A percentile compares a stretch with the other conserved stretches of the same genome.
Evolutionary conservation across 1,284 basidiomycete species (phyloP).

Genomic region (Neotropicomus parvogracilis): DNA sequence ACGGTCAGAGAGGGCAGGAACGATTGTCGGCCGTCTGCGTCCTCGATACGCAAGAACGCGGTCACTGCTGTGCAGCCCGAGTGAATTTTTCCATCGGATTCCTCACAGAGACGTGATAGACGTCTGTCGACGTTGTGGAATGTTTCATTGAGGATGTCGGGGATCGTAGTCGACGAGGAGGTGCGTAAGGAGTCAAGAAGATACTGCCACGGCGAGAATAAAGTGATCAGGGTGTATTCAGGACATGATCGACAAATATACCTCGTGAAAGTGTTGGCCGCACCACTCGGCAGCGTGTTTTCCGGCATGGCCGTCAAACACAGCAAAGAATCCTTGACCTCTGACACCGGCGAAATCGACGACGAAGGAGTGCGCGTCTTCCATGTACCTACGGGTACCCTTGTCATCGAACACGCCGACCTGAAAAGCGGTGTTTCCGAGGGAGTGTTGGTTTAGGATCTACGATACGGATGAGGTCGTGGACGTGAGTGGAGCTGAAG

Average conservation of each 20-base stretch:
- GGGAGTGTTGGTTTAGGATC: slow-evolving; percentile 59
- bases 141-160: slow-evolving; percentile 88
- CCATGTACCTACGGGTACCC: slow-evolving; percentile 91
- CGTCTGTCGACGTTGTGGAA: slow-evolving; percentile 89
- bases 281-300: slow-evolving; percentile 99
- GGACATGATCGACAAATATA: slow-evolving; percentile 28
- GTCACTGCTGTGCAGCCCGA: slow-evolving; percentile 98
- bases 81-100: slow-evolving; percentile 85
- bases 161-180: slow-evolving; percentile 59
- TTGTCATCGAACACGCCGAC: slow-evolving; percentile 92
- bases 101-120: slow-evolving; percentile 79
- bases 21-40: slow-evolving; percentile 63
- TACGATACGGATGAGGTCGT: slow-evolving; percentile 23
- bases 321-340: slow-evolving; percentile 96
- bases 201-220: slow-evolving; percentile 38
- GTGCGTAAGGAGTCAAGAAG: slow-evolving; percentile 51
- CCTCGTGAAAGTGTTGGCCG: slow-evolving; percentile 92
- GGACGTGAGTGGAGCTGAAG: neutral
- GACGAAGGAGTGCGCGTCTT: slow-evolving; percentile 95
- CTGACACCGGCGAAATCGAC: slow-evolving; percentile 88
- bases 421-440: slow-evolving; percentile 60
- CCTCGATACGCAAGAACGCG: slow-evolving; percentile 95
- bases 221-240: slow-evolving; percentile 5
- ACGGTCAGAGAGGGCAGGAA: slow-evolving; percentile 43
- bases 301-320: slow-evolving; percentile 98